A percentile compares a stretch with the other conserved stretches of the same genome.
Evolutionary conservation across 2,329 filamentous ascomycete genomes (phyloP).

Genomic region (Fusarium austroafricanum): DNA sequence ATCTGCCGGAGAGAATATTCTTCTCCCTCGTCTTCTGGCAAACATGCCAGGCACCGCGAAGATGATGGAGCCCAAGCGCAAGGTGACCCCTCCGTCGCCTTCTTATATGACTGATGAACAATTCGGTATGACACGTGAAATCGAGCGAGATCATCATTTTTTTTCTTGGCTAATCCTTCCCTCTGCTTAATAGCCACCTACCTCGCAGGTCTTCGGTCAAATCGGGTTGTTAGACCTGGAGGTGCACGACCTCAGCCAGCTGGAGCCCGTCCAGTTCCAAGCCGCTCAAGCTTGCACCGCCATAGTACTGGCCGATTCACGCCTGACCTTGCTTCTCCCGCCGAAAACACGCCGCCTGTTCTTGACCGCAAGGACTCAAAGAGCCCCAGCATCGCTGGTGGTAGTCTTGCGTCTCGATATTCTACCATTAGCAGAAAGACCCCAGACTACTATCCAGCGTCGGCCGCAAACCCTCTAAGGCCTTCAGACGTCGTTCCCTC

Average conservation of each 20-base stretch:
- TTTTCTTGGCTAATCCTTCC: constrained; percentile 35
- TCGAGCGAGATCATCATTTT: constrained; percentile 6
- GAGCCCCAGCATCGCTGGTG: constrained; percentile 55
- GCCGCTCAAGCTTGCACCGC: constrained; percentile 43
- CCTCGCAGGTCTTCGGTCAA: constrained; percentile 76
- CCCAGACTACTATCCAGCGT: constrained; percentile 65
- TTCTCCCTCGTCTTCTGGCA: constrained; percentile 27
- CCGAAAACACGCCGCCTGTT: constrained; percentile 38
- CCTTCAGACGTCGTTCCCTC: constrained; percentile 73
- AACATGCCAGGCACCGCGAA: constrained; percentile 50
- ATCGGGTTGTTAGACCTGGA: constrained; percentile 73
- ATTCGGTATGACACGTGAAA: constrained; percentile 63
- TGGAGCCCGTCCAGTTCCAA: constrained; percentile 49
- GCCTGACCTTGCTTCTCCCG: constrained; percentile 48
- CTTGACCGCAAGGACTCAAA: constrained; percentile 47
- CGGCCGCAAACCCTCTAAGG: constrained; percentile 59
- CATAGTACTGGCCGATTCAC: constrained; percentile 48
- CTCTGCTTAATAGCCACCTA: constrained; percentile 68
- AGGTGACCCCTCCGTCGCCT: constrained; percentile 70
- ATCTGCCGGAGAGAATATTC: constrained; percentile 36
- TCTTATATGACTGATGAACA: constrained; percentile 75
- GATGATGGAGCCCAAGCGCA: constrained; percentile 56
- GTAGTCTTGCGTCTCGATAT: constrained; percentile 63
- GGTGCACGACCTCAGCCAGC: constrained; percentile 74
- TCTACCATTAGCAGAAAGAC: constrained; percentile 59